phyloP scores from a whole-genome alignment of 1,139 yeast genomes.

The Yamadazyma dushanensis region DNA sequence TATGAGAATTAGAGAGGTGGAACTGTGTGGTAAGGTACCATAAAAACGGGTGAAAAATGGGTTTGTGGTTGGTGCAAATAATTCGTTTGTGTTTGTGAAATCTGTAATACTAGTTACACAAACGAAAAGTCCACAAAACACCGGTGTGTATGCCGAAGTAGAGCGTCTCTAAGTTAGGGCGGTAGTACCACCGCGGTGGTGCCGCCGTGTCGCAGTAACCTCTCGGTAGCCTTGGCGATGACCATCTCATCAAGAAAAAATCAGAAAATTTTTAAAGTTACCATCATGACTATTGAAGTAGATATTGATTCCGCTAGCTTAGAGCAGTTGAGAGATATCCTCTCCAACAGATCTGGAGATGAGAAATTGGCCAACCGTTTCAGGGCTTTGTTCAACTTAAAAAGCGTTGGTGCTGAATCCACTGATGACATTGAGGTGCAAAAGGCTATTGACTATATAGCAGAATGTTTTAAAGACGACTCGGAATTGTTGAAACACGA shows the following conservation, averaged over 20 bases:
- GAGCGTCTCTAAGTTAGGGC: too few relatives aligned
- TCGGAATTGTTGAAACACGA: slow-evolving; percentile 97
- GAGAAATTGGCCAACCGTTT: slow-evolving; percentile 81
- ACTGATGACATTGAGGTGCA: slow-evolving; percentile 49
- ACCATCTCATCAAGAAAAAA: too few relatives aligned
- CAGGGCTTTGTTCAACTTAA: slow-evolving; percentile 89
- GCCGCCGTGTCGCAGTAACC: too few relatives aligned
- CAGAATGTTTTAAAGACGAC: slow-evolving; percentile 74
- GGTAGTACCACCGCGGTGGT: too few relatives aligned
- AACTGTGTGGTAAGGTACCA: too few relatives aligned
- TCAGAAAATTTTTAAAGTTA: slow-evolving; percentile 1
- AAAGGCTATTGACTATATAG: slow-evolving; percentile 79
- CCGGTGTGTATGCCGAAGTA: too few relatives aligned
- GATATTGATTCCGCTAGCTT: slow-evolving; percentile 54
- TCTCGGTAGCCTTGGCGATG: too few relatives aligned
- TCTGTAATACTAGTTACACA: too few relatives aligned
- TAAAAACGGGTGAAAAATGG: too few relatives aligned
- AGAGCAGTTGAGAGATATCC: slow-evolving; percentile 70
- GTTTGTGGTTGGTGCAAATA: too few relatives aligned
- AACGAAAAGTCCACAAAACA: too few relatives aligned
- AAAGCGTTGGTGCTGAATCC: slow-evolving; percentile 72
- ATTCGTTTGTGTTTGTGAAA: too few relatives aligned
- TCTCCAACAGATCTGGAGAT: slow-evolving; percentile 62
- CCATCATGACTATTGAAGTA: slow-evolving; percentile 29
- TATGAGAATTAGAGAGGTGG: not conserved